A percentile compares a stretch with the other conserved stretches of the same genome.
Evolutionary conservation across 768 basidiomycete genomes (phyloP).

Genomic region (Termitomyces sp.): DNA sequence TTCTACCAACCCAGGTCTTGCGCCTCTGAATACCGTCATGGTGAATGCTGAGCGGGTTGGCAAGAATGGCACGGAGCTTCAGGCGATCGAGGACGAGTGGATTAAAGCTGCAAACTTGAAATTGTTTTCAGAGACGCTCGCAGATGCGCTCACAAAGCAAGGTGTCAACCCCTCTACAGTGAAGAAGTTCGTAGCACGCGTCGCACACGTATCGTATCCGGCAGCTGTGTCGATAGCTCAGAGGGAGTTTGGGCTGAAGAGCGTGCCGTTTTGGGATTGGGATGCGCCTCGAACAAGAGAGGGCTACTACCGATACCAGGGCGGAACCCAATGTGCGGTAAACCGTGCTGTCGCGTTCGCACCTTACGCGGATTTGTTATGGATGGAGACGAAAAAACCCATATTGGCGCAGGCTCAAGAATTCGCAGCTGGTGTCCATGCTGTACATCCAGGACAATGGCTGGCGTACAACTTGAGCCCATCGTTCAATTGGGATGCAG

Average conservation of each 20-base stretch:
- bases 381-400: slow-evolving; percentile 98
- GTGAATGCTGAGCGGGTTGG: slow-evolving; percentile 79
- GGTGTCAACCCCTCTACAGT: slow-evolving; percentile 45
- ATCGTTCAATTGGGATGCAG: slow-evolving; percentile 93
- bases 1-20: slow-evolving; percentile 69
- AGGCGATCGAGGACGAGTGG: slow-evolving; percentile 90
- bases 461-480: slow-evolving; percentile 94
- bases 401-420: slow-evolving; percentile 89
- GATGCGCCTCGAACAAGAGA: slow-evolving; percentile 91
- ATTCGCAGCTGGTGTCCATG: slow-evolving; percentile 86
- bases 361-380: slow-evolving; percentile 87
- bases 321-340: slow-evolving; percentile 92
- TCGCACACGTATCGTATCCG: slow-evolving; percentile 65
- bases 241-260: slow-evolving; percentile 70
- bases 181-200: slow-evolving; percentile 57
- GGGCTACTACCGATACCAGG: slow-evolving; percentile 96
- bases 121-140: slow-evolving; percentile 72
- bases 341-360: slow-evolving; percentile 91
- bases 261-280: slow-evolving; percentile 90
- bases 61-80: slow-evolving; percentile 74
- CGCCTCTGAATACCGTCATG: slow-evolving; percentile 78
- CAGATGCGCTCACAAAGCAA: slow-evolving; percentile 60
- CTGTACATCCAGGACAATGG: slow-evolving; percentile 86
- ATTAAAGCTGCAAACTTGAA: slow-evolving; percentile 69
- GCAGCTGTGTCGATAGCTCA: slow-evolving; percentile 74